Conservation (phyloP, 495 filamentous ascomycete genomes). For the Trichoderma reesei region DNA sequence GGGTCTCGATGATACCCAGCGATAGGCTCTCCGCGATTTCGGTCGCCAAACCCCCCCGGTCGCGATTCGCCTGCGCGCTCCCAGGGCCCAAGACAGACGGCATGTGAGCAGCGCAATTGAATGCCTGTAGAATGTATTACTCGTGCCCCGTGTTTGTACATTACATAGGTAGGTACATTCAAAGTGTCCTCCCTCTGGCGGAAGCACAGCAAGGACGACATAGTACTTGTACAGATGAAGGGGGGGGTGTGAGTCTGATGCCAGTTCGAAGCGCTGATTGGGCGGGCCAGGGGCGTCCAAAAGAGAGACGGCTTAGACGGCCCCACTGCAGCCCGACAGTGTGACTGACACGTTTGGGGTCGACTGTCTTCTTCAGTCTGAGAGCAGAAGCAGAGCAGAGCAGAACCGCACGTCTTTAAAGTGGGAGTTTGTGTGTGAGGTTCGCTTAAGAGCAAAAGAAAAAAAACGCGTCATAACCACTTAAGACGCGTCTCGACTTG, state of each 20-base stretch:
- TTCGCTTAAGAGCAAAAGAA: too few relatives aligned
- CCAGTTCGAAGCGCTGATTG: neutral
- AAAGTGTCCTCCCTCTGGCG: too few relatives aligned
- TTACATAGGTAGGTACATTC: too few relatives aligned
- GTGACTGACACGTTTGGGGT: neutral
- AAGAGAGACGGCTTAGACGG: neutral
- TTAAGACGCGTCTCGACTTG: neutral
- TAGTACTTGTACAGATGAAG: too few relatives aligned
- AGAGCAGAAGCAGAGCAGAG: neutral
- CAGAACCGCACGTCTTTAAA: too few relatives aligned
- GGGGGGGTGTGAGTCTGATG: neutral
- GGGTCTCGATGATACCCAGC: neutral
- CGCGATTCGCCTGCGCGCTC: neutral
- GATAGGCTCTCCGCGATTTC: slow-evolving; percentile 6
- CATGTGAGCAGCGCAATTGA: slow-evolving; percentile 1
- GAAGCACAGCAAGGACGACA: too few relatives aligned
- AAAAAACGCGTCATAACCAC: slow-evolving; percentile 1
- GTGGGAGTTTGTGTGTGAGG: neutral
- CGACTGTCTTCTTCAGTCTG: neutral
- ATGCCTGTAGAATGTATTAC: too few relatives aligned
- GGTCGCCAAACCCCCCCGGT: neutral
- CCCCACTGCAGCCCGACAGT: neutral
- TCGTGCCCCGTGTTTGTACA: too few relatives aligned
- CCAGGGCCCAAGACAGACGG: neutral
- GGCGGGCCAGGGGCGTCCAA: neutral